Base-by-base conservation (phyloP, 2,329 filamentous ascomycete genomes). In the Grosmannia serpens region DNA sequence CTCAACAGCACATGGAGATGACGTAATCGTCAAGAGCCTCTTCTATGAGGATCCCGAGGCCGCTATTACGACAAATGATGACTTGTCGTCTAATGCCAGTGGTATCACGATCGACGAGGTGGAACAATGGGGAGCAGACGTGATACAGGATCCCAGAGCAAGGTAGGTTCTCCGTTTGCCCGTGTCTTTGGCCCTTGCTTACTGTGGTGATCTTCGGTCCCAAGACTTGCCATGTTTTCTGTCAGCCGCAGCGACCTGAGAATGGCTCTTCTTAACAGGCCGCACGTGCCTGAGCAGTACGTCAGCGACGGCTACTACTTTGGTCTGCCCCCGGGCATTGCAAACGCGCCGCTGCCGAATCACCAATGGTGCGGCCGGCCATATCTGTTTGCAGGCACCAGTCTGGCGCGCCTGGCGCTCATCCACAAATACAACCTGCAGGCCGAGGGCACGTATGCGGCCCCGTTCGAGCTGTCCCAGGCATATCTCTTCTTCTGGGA, bases 351-450 rank as follows among this genome's bases (percentile, higher is more conserved):
- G 8, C 35, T 54, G 52, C 52, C 33, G 20, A 26, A 41, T 5
- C 52, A 54, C 33, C 22, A 44, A 10, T 35, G 35, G 22, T 54
- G 52, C 15, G 52, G 52, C 9, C 52, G 52, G 8, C 52, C 52
- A 3, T 54, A 54, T 17, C 35, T 54, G 22, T 54, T 44, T 54
- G 52, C 52, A 26, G 52, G 33, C 35, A 54, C 52, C 4, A 41
- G 33, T 33, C 15, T 54, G 33, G 35, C 24, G 11, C 52, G 52
- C 5, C 24, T 54, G 52, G 52, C 52, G 11, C 31, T 54, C 33
- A 54, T 54, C 33, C 35, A 44, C 52, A 54, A 44, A n/a, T 54
- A 54, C 52, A 54, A 44, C 35, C 52, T 54, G 29, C n/a, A 24
- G 20, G 20, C 33, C 11, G 31, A 35, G 11, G 22, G 51, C 31